A percentile compares a stretch with the other conserved stretches of the same genome.
Evolutionary conservation across 768 basidiomycete species (phyloP).

Genomic region (Tephrocybe sp.): DNA sequence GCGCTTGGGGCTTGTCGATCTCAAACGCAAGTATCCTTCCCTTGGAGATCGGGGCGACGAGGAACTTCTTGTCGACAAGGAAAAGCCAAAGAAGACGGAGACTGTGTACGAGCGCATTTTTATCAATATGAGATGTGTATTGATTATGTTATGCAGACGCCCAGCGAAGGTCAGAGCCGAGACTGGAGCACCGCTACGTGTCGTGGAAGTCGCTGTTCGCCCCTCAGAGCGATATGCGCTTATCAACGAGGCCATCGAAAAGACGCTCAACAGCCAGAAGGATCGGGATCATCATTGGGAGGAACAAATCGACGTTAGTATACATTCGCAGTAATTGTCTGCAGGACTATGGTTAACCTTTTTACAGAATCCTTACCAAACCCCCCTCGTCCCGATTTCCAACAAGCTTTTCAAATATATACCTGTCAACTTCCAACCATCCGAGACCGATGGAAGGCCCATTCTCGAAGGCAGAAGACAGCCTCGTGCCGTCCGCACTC

Average conservation of each 20-base stretch:
- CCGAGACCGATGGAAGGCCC: slow-evolving; percentile 28
- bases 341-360: background rate
- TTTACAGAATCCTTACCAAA: slow-evolving; percentile 69
- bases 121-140: background rate
- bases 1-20: slow-evolving; percentile 69
- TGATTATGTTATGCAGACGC: slow-evolving; percentile 34
- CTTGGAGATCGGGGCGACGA: slow-evolving; percentile 69
- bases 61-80: slow-evolving; percentile 73
- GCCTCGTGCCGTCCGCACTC: slow-evolving; percentile 61
- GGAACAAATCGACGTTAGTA: slow-evolving; percentile 76
- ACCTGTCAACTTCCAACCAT: slow-evolving; percentile 36
- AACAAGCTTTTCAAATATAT: slow-evolving; percentile 70
- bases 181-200: slow-evolving; percentile 42
- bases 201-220: slow-evolving; percentile 47
- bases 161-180: slow-evolving; percentile 55
- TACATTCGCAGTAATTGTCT: background rate
- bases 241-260: slow-evolving; percentile 64
- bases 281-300: slow-evolving; percentile 84
- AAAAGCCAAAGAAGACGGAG: slow-evolving; percentile 62
- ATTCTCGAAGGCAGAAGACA: slow-evolving; percentile 18
- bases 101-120: slow-evolving; percentile 25
- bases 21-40: slow-evolving; percentile 73
- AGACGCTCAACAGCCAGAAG: slow-evolving; percentile 59
- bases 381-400: slow-evolving; percentile 53
- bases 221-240: slow-evolving; percentile 66